These are phyloP conservation scores for Piloderma croceum DNA, from an alignment of 768 basidiomycete species.

Conservation along the genomic window DNA sequence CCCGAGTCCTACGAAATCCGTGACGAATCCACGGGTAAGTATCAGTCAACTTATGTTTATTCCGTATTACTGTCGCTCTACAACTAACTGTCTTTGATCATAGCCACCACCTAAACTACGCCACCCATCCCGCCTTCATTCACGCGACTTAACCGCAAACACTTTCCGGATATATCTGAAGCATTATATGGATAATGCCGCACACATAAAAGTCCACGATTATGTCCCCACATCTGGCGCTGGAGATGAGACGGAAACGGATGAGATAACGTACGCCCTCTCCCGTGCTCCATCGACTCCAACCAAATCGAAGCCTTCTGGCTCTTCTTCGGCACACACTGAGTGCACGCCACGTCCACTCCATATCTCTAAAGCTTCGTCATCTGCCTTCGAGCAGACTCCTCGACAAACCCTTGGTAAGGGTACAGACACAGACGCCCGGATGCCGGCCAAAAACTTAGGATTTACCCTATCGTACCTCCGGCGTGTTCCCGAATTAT, in stretches of 20 bases:
- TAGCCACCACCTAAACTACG: slow-evolving; percentile 47
- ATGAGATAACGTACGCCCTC: not conserved
- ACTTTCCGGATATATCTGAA: slow-evolving; percentile 74
- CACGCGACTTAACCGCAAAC: slow-evolving; percentile 61
- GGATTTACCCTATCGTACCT: slow-evolving; percentile 74
- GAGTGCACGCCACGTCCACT: slow-evolving; percentile 22
- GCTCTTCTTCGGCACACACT: not conserved
- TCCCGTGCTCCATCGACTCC: not conserved
- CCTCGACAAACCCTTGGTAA: slow-evolving; percentile 20
- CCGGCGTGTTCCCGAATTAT: slow-evolving; percentile 70
- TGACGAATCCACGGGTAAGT: not conserved
- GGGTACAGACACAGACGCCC: too few species aligned
- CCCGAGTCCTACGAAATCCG: slow-evolving; percentile 26
- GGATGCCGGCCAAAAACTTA: slow-evolving; percentile 9
- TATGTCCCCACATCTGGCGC: slow-evolving; percentile 5
- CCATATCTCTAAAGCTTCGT: too few species aligned
- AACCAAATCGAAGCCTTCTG: not conserved
- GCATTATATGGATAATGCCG: slow-evolving; percentile 68
- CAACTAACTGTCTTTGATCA: not conserved
- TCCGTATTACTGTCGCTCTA: slow-evolving; percentile 4
- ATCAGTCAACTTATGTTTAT: not conserved
- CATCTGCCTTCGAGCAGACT: slow-evolving; percentile 15
- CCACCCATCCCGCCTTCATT: slow-evolving; percentile 66
- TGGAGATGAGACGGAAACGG: slow-evolving; percentile 4
- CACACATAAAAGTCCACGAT: slow-evolving; percentile 13